These are phyloP conservation scores for Ganoderma meredithae DNA, from an alignment of 1,284 basidiomycete species.

Conservation along the genomic window DNA sequence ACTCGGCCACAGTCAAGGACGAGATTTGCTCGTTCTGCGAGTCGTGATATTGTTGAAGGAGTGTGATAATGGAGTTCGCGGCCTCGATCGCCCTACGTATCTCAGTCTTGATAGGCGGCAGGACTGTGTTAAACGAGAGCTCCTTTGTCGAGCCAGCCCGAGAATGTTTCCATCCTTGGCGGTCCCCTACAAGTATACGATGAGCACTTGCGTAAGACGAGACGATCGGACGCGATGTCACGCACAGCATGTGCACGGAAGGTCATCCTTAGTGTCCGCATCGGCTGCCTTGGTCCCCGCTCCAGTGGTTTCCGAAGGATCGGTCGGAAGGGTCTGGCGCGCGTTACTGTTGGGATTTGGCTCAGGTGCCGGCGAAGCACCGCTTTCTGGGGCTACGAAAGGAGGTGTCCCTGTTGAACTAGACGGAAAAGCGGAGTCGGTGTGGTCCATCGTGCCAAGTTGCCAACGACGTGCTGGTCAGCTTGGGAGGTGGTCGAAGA, in stretches of 20 bases:
- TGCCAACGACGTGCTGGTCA: background rate
- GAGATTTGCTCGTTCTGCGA: background rate
- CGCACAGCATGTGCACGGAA: constrained; percentile 12
- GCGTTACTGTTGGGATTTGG: background rate
- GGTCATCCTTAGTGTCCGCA: background rate
- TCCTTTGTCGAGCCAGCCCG: background rate
- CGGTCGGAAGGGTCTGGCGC: background rate
- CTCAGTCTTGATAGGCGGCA: constrained; percentile 5
- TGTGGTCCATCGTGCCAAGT: background rate
- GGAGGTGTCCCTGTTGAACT: background rate
- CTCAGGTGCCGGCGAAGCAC: background rate
- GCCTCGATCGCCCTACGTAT: background rate
- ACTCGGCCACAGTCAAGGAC: background rate
- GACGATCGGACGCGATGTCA: background rate
- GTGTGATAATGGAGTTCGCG: background rate
- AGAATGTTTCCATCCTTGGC: background rate
- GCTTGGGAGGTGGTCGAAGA: background rate
- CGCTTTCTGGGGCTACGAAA: background rate
- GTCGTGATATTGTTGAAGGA: background rate
- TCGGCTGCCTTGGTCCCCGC: background rate
- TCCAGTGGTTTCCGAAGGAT: constrained; percentile 2
- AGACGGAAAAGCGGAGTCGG: background rate
- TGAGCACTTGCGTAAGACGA: background rate
- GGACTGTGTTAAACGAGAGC: background rate
- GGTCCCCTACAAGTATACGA: background rate